Percentiles rank a stretch among this genome's conserved stretches.
Evolutionary conservation across 768 basidiomycete species (phyloP).

Genomic region (Mycena albidolilacea): DNA sequence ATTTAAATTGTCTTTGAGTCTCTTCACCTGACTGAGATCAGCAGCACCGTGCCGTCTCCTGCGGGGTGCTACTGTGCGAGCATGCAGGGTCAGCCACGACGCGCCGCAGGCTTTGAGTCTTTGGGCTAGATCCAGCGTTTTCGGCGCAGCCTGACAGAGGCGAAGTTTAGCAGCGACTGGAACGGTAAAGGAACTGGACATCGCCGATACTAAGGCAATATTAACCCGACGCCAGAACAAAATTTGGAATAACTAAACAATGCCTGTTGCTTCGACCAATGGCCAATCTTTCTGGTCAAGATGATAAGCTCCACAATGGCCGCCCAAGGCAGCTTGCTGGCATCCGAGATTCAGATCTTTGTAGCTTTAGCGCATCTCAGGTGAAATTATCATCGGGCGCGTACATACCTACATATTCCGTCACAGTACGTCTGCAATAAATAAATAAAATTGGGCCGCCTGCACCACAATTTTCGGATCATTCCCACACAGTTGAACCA

Average conservation of each 20-base stretch:
- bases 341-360: constrained; percentile 88
- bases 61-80: constrained; percentile 79
- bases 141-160: constrained; percentile 66
- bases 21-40: constrained; percentile 72
- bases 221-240: not conserved
- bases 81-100: constrained; percentile 82
- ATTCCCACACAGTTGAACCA: constrained; percentile 84
- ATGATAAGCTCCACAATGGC: constrained; percentile 84
- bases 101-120: constrained; percentile 76
- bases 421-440: constrained; percentile 75
- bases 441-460: constrained; percentile 74
- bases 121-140: constrained; percentile 70
- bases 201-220: constrained; percentile 62
- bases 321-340: constrained; percentile 76
- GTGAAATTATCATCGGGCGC: not conserved
- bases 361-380: constrained; percentile 16
- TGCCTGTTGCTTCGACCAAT: constrained; percentile 75
- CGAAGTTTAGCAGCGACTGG: constrained; percentile 78
- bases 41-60: constrained; percentile 82
- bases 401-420: constrained; percentile 75
- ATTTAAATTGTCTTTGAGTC: constrained; percentile 63
- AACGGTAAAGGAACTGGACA: constrained; percentile 73
- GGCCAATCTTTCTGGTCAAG: constrained; percentile 82
- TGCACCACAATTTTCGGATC: constrained; percentile 72
- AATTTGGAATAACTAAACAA: not conserved